Evolutionary conservation across 2,329 filamentous ascomycete species (phyloP).

Genomic region (Simplicillium aogashimaense): DNA sequence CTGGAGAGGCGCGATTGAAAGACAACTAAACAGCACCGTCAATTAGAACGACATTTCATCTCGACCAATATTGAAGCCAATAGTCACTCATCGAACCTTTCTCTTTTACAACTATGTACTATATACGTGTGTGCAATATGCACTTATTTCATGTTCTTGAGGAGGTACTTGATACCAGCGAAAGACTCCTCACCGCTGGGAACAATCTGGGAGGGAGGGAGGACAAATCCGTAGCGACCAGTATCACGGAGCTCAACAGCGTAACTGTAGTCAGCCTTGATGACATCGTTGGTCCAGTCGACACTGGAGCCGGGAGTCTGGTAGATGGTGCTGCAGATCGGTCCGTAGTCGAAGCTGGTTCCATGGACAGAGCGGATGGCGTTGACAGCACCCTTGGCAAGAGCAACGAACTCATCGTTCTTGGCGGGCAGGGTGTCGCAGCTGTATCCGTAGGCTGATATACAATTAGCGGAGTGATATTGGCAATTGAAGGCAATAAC

Average conservation of each 20-base stretch:
- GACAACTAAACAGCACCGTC: not conserved
- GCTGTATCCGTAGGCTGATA: constrained; percentile 45
- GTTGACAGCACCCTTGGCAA: constrained; percentile 36
- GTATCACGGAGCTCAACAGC: constrained; percentile 26
- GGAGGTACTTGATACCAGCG: constrained; percentile 50
- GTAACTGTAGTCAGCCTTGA: constrained; percentile 29
- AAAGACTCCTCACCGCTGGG: constrained; percentile 32
- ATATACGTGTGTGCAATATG: too few species aligned
- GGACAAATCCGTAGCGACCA: constrained; percentile 29
- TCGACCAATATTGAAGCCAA: too few species aligned
- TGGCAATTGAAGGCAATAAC: constrained; percentile 38
- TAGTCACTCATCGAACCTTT: too few species aligned
- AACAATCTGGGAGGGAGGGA: constrained; percentile 30
- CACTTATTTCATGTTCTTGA: constrained; percentile 25
- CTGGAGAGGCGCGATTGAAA: not conserved
- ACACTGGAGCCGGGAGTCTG: constrained; percentile 36
- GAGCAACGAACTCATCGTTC: constrained; percentile 33
- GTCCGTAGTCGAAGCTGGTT: constrained; percentile 30
- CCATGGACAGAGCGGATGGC: constrained; percentile 38
- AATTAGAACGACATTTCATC: too few species aligned
- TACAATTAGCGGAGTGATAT: not conserved
- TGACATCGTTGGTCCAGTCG: constrained; percentile 33
- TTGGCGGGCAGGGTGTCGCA: constrained; percentile 37
- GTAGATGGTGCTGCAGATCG: constrained; percentile 53
- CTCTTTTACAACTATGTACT: too few species aligned